Evolutionary conservation across 805 yeast genomes (phyloP), one percentile per base, ranked within the genome.

Genomic region (Suhomyces vadensis): DNA sequence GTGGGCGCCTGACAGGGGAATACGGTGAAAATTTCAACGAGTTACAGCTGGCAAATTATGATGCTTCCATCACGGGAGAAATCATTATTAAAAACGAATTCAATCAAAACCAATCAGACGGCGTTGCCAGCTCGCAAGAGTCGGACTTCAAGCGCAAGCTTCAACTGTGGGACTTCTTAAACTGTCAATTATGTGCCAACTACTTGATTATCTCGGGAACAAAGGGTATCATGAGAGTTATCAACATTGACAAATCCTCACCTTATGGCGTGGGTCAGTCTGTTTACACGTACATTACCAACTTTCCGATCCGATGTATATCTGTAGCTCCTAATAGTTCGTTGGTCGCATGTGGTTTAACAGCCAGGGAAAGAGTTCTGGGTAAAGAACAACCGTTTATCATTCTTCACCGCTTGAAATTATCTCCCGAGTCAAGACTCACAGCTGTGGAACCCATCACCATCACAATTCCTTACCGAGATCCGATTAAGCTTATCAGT

Each of bases 381-480:
- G 82, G 83, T 3, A 74, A 81, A 22, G 91, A 85, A 56, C 92
- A 86, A 57, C 90, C 95, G 2, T 77, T 88, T 53, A 76, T 89
- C 4, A 79, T 83, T 3, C 65, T 88, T 35, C 84, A 84, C 48
- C 71, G 69, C 17, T 37, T 71, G 13, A 49, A 46, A 7, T 31
- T 27, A 5, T 48, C 31, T 9, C 25, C 29, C 1, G 31, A 25
- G 10, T 9, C 17, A 7, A 17, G 24, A 17, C 17, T 31, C 19
- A 42, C 37, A 16, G 52, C 67, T 19, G 79, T 76, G 3, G 79
- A 78, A 33, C 85, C 88, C 2, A 74, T 84, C 7, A 81, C 90
- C 1, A 81, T 90, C 24, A 84, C 95, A 0, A 73, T 87, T 40
- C 97, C 97, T 0, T 89, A 88, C 61, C 67, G 87, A 23, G 97